Evolutionary conservation across 805 yeast species (phyloP).

Genomic region (Myxozyma neotropica): DNA sequence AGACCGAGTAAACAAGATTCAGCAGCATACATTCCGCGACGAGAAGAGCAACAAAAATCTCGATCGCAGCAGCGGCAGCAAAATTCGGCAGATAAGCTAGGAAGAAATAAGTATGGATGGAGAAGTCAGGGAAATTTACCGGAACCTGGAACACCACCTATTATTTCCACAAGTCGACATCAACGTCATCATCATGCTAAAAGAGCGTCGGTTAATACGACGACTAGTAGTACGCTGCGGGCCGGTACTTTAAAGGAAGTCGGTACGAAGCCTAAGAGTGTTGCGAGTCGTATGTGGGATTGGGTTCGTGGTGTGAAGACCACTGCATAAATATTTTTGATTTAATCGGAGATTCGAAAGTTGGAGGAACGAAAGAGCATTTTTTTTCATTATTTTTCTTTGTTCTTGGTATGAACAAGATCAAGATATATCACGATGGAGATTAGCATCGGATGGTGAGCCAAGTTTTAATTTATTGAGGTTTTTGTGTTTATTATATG

Average conservation of each 20-base stretch:
- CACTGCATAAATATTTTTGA: background rate
- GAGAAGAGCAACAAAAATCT: background rate
- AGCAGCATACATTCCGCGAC: background rate
- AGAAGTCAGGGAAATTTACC: conserved; percentile 15
- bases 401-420: background rate
- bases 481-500: background rate
- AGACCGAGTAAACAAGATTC: conserved; percentile 1
- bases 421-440: background rate
- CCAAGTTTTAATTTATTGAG: background rate
- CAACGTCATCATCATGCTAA: conserved; percentile 1
- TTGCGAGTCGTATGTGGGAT: conserved; percentile 37
- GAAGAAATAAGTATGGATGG: conserved; percentile 9
- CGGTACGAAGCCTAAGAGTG: conserved; percentile 1
- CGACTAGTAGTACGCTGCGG: conserved; percentile 2
- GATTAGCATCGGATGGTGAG: background rate
- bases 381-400: no score
- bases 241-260: conserved; percentile 6
- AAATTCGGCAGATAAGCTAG: background rate
- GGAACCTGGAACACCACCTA: conserved; percentile 1
- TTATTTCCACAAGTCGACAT: conserved; percentile 16
- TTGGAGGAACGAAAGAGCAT: background rate
- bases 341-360: background rate
- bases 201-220: background rate
- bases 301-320: conserved; percentile 33
- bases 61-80: background rate